phyloP scores from a whole-genome alignment of 2,329 filamentous ascomycete species.

The Ceratocystis cacaofunesta region DNA sequence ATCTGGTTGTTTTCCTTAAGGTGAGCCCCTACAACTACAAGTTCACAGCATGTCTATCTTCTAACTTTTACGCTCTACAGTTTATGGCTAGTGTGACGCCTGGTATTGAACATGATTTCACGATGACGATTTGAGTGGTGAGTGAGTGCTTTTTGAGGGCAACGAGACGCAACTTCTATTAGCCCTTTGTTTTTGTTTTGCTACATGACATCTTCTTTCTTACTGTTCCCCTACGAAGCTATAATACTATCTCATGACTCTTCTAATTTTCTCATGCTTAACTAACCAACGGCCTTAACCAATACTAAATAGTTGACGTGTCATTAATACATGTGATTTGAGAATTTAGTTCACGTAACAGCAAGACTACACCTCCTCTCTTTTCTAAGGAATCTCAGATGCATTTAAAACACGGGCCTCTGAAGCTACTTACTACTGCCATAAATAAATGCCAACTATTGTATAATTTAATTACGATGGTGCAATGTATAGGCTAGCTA shows the following conservation, averaged over 20 bases:
- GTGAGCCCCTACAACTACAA: conserved; percentile 26
- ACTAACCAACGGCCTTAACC: too few species aligned
- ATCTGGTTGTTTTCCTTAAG: conserved; percentile 76
- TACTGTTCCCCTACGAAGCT: background rate
- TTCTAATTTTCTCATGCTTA: background rate
- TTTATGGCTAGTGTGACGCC: conserved; percentile 85
- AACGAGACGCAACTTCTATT: background rate
- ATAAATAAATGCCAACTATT: too few species aligned
- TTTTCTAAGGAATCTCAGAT: too few species aligned
- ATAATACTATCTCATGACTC: background rate
- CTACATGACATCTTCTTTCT: background rate
- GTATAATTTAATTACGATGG: too few species aligned
- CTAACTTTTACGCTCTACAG: conserved; percentile 22
- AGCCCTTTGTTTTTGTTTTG: background rate
- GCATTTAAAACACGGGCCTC: too few species aligned
- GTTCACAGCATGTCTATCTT: conserved; percentile 21
- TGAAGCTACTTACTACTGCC: too few species aligned
- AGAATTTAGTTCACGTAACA: too few species aligned
- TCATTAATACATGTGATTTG: too few species aligned
- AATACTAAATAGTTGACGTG: too few species aligned
- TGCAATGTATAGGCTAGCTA: background rate
- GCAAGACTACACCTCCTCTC: too few species aligned
- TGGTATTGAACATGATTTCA: conserved; percentile 95
- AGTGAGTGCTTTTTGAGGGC: background rate
- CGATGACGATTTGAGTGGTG: conserved; percentile 66